Conservation (phyloP, 164 flowering plant species). For the grape (Vitis vinifera) region ASM3070453v1 NC_081811.1:1130001-1130500, state of each 20-base stretch:
- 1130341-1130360: slow-evolving; percentile 27
- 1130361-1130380: slow-evolving; percentile 17
- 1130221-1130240: slow-evolving; percentile 13
- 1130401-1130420: too few relatives aligned
- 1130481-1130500: too few relatives aligned
- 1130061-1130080: slow-evolving; percentile 9
- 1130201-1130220: background rate
- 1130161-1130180: slow-evolving; percentile 19
- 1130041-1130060: slow-evolving; percentile 42
- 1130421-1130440: too few relatives aligned
- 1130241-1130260: slow-evolving; percentile 17
- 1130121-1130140: slow-evolving; percentile 24
- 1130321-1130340: background rate
- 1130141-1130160: slow-evolving; percentile 37
- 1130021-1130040: slow-evolving; percentile 26
- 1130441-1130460: too few relatives aligned
- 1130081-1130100: background rate
- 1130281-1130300: slow-evolving; percentile 27
- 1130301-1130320: background rate
- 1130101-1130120: slow-evolving; percentile 25
- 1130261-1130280: slow-evolving; percentile 37
- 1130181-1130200: background rate
- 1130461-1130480: too few relatives aligned
- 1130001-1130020: slow-evolving; percentile 29
- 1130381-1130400: too few relatives aligned